A percentile compares a stretch with the other conserved stretches of the same genome.
Conservation (phyloP, 1,139 yeast genomes). For the Candida sanyaensis region DNA sequence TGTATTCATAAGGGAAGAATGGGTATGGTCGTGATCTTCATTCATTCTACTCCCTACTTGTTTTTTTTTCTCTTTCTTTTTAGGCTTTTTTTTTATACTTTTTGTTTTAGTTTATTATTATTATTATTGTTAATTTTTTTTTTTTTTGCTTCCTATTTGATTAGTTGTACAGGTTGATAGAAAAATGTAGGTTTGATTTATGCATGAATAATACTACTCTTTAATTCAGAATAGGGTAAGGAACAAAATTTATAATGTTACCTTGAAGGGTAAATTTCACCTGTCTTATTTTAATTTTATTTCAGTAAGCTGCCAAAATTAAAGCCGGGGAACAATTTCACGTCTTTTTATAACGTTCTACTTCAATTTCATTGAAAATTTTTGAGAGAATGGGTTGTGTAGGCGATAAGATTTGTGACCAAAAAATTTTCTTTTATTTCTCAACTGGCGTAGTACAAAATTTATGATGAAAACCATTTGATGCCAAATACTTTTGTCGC, state of each 20-base stretch:
- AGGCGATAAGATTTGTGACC: background rate
- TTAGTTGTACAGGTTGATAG: background rate
- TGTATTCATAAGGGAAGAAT: background rate
- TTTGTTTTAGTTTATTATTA: background rate
- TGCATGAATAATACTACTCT: slow-evolving; percentile 1
- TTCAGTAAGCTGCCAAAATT: slow-evolving; percentile 2
- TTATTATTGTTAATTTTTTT: background rate
- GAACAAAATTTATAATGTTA: background rate
- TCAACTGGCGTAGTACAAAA: background rate
- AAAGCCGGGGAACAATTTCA: background rate
- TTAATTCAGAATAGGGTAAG: background rate
- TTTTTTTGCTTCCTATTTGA: background rate
- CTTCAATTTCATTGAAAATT: background rate
- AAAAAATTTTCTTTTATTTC: background rate
- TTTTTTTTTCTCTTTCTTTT: background rate
- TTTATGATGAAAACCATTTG: background rate
- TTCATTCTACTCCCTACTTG: background rate
- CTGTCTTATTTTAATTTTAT: background rate
- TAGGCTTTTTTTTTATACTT: background rate
- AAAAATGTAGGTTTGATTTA: background rate
- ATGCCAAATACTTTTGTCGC: background rate
- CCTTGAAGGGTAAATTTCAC: background rate
- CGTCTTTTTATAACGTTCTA: slow-evolving; percentile 1
- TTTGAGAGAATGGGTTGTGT: background rate
- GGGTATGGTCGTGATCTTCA: slow-evolving; percentile 1